Evolutionary conservation across 768 basidiomycete genomes (phyloP).

Genomic region (Daedaleopsis nitida): DNA sequence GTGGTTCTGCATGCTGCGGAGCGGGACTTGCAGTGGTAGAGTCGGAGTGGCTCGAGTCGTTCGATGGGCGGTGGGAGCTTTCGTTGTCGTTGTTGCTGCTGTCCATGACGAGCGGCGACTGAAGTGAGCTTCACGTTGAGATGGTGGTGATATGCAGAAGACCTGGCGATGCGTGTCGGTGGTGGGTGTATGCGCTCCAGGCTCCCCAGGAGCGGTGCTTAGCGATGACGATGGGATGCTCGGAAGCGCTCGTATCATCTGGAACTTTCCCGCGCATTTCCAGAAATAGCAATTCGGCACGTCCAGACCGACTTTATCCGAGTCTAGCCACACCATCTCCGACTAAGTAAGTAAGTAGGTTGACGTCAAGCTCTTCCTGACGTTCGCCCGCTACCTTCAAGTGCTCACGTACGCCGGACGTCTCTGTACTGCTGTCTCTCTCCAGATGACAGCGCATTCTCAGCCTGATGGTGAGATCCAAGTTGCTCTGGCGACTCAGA

Average conservation of each 20-base stretch:
- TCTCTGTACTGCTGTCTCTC: no score
- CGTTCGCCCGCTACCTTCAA: background rate
- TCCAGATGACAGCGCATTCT: no score
- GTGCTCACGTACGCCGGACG: background rate
- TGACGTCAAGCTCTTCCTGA: no score
- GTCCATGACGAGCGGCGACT: constrained; percentile 20
- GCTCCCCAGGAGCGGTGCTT: constrained; percentile 5
- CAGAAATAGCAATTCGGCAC: constrained; percentile 5
- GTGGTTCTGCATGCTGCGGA: background rate
- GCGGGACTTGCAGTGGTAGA: no score
- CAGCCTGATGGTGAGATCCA: no score
- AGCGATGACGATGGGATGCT: constrained; percentile 4
- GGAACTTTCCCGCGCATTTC: constrained; percentile 15
- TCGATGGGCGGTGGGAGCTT: constrained; percentile 11
- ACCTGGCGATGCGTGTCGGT: background rate
- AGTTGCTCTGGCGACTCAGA: no score
- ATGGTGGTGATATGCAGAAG: constrained; percentile 13
- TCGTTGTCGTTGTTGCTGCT: constrained; percentile 17
- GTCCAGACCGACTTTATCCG: background rate
- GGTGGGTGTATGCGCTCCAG: background rate
- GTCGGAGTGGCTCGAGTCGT: constrained; percentile 10
- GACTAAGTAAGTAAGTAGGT: background rate
- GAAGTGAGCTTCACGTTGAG: background rate
- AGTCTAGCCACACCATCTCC: background rate
- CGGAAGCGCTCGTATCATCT: constrained; percentile 6